phyloP scores from a whole-genome alignment of 2,329 filamentous ascomycete species.

The Cladosporium sp. region DNA sequence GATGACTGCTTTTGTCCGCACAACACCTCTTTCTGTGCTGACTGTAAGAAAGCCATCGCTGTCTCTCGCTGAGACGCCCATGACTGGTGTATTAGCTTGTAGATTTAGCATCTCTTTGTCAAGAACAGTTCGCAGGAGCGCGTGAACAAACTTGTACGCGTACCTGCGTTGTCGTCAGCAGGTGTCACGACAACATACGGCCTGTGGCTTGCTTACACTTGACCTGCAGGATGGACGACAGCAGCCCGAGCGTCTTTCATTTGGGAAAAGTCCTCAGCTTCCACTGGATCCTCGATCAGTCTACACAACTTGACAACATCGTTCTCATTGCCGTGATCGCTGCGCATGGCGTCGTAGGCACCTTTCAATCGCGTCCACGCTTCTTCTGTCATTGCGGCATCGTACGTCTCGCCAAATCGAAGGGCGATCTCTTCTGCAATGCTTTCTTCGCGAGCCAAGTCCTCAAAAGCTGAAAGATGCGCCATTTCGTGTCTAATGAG shows the following conservation, averaged over 20 bases:
- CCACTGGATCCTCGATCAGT: constrained; percentile 18
- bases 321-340: constrained; percentile 26
- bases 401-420: constrained; percentile 31
- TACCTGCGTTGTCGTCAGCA: constrained; percentile 13
- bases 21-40: constrained; percentile 16
- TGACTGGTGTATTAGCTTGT: constrained; percentile 27
- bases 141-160: constrained; percentile 26
- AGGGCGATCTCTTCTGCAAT: constrained; percentile 29
- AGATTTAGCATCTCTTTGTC: constrained; percentile 21
- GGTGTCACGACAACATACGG: background rate
- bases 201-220: constrained; percentile 17
- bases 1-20: constrained; percentile 17
- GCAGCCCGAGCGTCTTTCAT: constrained; percentile 30
- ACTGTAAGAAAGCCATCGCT: constrained; percentile 24
- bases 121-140: constrained; percentile 19
- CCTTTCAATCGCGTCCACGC: constrained; percentile 27
- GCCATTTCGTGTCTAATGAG: constrained; percentile 24
- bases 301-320: constrained; percentile 26
- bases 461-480: constrained; percentile 24
- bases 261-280: constrained; percentile 30
- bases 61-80: constrained; percentile 23
- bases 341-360: constrained; percentile 26
- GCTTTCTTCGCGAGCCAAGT: constrained; percentile 18
- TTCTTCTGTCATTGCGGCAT: constrained; percentile 32
- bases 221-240: constrained; percentile 27